Evolutionary conservation across 1,284 basidiomycete species (phyloP).

Genomic region (Austropuccinia psidii): DNA sequence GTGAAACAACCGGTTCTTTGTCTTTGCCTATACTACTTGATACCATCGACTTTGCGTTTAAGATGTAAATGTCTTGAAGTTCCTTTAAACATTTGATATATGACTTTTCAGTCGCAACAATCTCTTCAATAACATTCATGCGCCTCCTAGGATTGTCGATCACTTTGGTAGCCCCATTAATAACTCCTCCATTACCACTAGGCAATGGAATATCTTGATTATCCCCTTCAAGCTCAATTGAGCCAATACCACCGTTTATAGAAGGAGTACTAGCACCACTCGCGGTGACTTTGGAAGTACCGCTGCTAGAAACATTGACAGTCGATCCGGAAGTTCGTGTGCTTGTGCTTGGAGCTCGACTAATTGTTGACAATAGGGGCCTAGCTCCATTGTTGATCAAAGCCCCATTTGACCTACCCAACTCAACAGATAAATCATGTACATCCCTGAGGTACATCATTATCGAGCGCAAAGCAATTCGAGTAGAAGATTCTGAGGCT

Average conservation of each 20-base stretch:
- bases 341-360: slow-evolving; percentile 17
- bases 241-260: background rate
- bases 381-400: background rate
- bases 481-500: background rate
- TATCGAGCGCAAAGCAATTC: slow-evolving; percentile 8
- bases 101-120: slow-evolving; percentile 67
- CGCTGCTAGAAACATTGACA: background rate
- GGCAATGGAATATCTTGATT: background rate
- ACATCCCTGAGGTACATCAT: slow-evolving; percentile 37
- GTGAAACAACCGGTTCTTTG: slow-evolving; percentile 64
- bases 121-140: slow-evolving; percentile 30
- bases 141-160: slow-evolving; percentile 18
- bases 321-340: background rate
- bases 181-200: background rate
- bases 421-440: slow-evolving; percentile 33
- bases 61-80: slow-evolving; percentile 90
- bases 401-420: background rate
- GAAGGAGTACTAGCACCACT: background rate
- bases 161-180: background rate
- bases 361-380: background rate
- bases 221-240: slow-evolving; percentile 7
- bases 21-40: slow-evolving; percentile 61
- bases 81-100: slow-evolving; percentile 87
- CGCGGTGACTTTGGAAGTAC: background rate
- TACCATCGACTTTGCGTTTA: slow-evolving; percentile 65